phyloP scores from a whole-genome alignment of 345 rosid species.

The Cochlearia excelsa region DNA sequence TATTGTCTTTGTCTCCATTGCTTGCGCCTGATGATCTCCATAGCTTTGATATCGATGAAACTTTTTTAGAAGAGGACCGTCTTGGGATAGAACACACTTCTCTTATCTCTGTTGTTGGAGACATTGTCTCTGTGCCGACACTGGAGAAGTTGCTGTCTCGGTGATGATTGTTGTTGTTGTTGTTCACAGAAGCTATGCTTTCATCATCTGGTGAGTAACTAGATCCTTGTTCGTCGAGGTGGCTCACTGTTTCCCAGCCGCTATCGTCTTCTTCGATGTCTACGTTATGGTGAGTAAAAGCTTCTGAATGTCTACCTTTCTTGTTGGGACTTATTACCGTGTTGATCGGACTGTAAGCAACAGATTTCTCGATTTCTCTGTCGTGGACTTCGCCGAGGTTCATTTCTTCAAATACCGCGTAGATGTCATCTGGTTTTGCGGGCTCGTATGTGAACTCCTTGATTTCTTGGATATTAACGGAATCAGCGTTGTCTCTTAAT shows the following conservation, averaged over 20 bases:
- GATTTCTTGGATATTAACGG: constrained; percentile 48
- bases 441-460: constrained; percentile 67
- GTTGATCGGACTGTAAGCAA: constrained; percentile 38
- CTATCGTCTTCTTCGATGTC: constrained; percentile 72
- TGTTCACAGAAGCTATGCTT: constrained; percentile 51
- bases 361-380: constrained; percentile 35
- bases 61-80: constrained; percentile 50
- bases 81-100: constrained; percentile 60
- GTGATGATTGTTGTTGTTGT: constrained; percentile 27
- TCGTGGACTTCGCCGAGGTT: constrained; percentile 40
- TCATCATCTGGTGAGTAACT: constrained; percentile 68
- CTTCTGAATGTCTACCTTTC: constrained; percentile 40
- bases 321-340: constrained; percentile 43
- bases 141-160: constrained; percentile 49
- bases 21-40: constrained; percentile 59
- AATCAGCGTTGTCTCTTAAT: constrained; percentile 55
- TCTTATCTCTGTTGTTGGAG: constrained; percentile 54
- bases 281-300: constrained; percentile 40
- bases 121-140: constrained; percentile 48
- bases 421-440: constrained; percentile 58
- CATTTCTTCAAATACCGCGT: constrained; percentile 61
- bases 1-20: constrained; percentile 51
- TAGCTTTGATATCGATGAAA: constrained; percentile 72
- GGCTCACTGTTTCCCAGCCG: constrained; percentile 97
- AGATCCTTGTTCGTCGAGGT: constrained; percentile 75